Conservation (phyloP, 148 eudicot genomes). For the Rhododendron simsii region DNA sequence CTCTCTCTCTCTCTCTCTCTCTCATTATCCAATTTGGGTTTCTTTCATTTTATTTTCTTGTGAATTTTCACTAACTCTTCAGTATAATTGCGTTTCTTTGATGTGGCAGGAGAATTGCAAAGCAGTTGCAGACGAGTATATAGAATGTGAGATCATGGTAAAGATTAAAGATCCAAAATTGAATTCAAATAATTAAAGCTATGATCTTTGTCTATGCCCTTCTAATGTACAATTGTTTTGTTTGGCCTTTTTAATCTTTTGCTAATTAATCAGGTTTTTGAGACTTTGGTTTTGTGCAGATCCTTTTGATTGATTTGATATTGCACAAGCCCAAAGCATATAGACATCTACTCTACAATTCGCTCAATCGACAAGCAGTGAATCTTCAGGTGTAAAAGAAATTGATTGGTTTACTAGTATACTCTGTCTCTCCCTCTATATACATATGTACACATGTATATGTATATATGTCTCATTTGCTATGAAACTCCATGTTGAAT, state of each 20-base stretch:
- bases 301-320: slow-evolving; percentile 73
- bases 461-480: background rate
- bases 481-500: background rate
- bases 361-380: slow-evolving; percentile 33
- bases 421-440: too few relatives aligned
- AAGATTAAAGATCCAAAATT: slow-evolving; percentile 8
- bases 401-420: background rate
- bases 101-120: slow-evolving; percentile 52
- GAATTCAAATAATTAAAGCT: too few relatives aligned
- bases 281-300: slow-evolving; percentile 22
- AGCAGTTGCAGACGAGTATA: slow-evolving; percentile 77
- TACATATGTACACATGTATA: background rate
- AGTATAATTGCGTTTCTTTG: background rate
- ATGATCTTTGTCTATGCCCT: background rate
- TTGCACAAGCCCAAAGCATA: slow-evolving; percentile 91
- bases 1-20: background rate
- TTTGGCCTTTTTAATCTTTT: background rate
- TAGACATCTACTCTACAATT: slow-evolving; percentile 78
- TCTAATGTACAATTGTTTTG: background rate
- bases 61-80: background rate
- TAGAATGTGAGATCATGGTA: slow-evolving; percentile 82
- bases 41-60: background rate
- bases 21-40: background rate
- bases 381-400: slow-evolving; percentile 25
- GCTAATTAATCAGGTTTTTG: background rate